Percentiles rank a stretch among this genome's conserved stretches.
These are phyloP conservation scores for Penicillium sp. DNA, from an alignment of 2,329 filamentous ascomycete species.

Conservation along the genomic window DNA sequence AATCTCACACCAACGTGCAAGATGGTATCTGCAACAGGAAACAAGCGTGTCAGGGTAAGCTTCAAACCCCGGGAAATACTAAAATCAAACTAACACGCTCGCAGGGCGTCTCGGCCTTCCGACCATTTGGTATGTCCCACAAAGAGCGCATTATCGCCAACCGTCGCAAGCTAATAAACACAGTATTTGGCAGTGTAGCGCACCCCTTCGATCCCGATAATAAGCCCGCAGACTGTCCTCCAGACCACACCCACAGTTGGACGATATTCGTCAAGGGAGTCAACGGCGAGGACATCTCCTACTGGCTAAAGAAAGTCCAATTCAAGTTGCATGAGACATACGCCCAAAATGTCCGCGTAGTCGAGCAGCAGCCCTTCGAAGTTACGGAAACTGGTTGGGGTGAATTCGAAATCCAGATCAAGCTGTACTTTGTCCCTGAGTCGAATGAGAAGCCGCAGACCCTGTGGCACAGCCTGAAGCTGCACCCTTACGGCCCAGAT, in stretches of 20 bases:
- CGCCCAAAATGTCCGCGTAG: slow-evolving; percentile 79
- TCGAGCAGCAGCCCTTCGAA: slow-evolving; percentile 77
- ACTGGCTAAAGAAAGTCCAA: slow-evolving; percentile 95
- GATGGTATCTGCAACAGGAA: slow-evolving; percentile 55
- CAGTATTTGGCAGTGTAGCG: slow-evolving; percentile 79
- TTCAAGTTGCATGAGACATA: slow-evolving; percentile 99
- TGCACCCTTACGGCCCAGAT: slow-evolving; percentile 81
- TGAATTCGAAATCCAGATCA: slow-evolving; percentile 94
- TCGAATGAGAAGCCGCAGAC: slow-evolving; percentile 91
- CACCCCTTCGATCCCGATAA: slow-evolving; percentile 72
- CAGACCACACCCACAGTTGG: slow-evolving; percentile 96
- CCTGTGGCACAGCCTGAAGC: slow-evolving; percentile 85
- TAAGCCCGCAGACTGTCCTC: slow-evolving; percentile 71
- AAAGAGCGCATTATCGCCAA: neutral
- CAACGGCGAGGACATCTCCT: slow-evolving; percentile 84
- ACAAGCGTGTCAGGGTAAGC: slow-evolving; percentile 53
- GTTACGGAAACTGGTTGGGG: slow-evolving; percentile 95
- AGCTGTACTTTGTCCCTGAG: slow-evolving; percentile 87
- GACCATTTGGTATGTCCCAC: slow-evolving; percentile 44
- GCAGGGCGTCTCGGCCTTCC: slow-evolving; percentile 47
- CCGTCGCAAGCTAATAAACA: slow-evolving; percentile 4
- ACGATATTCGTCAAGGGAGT: slow-evolving; percentile 88
- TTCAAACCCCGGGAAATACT: neutral
- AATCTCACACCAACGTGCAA: slow-evolving; percentile 3
- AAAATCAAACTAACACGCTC: slow-evolving; percentile 19